Evolutionary conservation across 306 rosid genomes (phyloP).

Genomic region (Mimosa bimucronata): DNA sequence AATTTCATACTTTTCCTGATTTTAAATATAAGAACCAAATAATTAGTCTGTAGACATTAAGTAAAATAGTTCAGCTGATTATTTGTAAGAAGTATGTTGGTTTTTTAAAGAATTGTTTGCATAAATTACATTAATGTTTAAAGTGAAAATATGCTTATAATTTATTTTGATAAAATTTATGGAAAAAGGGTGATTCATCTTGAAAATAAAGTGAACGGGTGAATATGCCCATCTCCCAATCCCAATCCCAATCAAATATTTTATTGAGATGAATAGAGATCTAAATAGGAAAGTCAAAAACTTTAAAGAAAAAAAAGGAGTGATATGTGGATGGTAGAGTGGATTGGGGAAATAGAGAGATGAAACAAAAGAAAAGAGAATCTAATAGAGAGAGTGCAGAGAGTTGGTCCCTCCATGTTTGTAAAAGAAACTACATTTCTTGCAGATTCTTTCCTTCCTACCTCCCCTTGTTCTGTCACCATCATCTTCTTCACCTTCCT

Average conservation of each 20-base stretch:
- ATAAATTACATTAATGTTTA: too few relatives aligned
- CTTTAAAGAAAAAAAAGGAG: not conserved
- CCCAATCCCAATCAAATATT: not conserved
- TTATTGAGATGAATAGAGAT: too few relatives aligned
- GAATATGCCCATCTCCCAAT: not conserved
- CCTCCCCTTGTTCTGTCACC: not conserved
- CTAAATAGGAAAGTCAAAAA: not conserved
- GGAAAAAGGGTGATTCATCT: not conserved
- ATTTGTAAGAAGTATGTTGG: too few relatives aligned
- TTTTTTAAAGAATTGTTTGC: too few relatives aligned
- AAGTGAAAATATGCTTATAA: too few relatives aligned
- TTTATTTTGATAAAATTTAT: too few relatives aligned
- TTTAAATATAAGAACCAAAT: too few relatives aligned
- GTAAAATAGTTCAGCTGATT: too few relatives aligned
- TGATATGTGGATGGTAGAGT: not conserved
- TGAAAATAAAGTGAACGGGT: not conserved
- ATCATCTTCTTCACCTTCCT: not conserved
- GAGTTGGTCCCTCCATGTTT: slow-evolving; percentile 44
- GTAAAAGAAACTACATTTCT: slow-evolving; percentile 40
- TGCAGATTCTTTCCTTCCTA: slow-evolving; percentile 40
- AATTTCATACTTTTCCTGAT: too few relatives aligned
- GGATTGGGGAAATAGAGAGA: not conserved
- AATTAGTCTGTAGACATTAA: too few relatives aligned
- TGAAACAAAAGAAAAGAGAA: slow-evolving; percentile 33
- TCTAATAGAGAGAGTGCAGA: slow-evolving; percentile 25